Evolutionary conservation across 2,329 filamentous ascomycete genomes (phyloP).

Genomic region (Talaromyces funiculosus): DNA sequence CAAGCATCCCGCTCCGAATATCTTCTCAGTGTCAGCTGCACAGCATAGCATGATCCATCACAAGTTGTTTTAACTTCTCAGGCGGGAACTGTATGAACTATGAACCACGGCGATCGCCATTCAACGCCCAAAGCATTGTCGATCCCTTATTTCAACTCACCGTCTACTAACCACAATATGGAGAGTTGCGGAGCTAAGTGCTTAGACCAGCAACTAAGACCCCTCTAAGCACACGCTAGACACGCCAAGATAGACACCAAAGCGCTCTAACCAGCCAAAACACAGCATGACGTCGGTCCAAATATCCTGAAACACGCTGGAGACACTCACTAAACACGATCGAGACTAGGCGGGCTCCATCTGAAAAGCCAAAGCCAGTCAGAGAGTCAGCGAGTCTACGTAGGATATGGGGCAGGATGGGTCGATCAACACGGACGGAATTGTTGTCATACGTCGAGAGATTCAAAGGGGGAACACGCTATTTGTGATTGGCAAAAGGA

Average conservation of each 20-base stretch:
- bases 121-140: background rate
- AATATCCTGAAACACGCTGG: slow-evolving; percentile 9
- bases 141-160: background rate
- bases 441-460: background rate
- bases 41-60: background rate
- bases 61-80: background rate
- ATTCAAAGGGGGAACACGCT: background rate
- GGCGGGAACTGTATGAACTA: background rate
- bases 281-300: slow-evolving; percentile 1
- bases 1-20: background rate
- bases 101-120: background rate
- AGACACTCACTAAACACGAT: background rate
- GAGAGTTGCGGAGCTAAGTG: background rate
- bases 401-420: too few species aligned
- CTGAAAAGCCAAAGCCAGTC: background rate
- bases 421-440: background rate
- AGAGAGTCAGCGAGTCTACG: too few species aligned
- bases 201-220: background rate
- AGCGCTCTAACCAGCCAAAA: background rate
- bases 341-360: background rate
- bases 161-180: background rate
- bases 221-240: background rate
- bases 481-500: background rate
- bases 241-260: background rate
- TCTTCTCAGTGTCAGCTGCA: background rate